Evolutionary conservation across 192 early-diverging fungal species (phyloP), one percentile per base, ranked within the genome.

Genomic region (Jimgerdemannia flammicorona): DNA sequence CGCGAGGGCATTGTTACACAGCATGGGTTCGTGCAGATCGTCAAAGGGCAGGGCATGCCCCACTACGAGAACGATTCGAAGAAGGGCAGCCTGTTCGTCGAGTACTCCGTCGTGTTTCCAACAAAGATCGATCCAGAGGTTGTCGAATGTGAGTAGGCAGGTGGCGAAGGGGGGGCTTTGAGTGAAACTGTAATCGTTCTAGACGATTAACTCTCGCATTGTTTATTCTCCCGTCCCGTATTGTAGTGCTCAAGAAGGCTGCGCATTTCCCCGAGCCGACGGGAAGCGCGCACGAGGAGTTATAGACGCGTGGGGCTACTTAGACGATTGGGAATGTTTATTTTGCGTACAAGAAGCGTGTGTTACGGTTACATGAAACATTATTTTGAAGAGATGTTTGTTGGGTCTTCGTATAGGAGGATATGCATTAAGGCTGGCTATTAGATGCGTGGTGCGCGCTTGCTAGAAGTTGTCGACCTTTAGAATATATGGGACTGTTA

Each of bases 1-100:
- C 86, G 91, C 78, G 79, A 73, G 72, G 70, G 79, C 9, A 54
- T 70, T 6, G 83, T 85, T 4, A 88, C 92, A 11, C 88, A 85
- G 41, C 84, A 85, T 75, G 95, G 94, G 4, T 94, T 89, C 81
- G 90, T 98, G 1, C 91, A 98, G 79, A 84, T 77, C 65, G 82
- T 99, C 44, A 77, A 85, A 49, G 93, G 91, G 14, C 86, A 95
- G 78, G 96, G 95, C n/a, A 98, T 99, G 96, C 97, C 98, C 7
- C 76, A 83, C 41, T 81, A 88, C 69, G 81, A 88, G 49, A 82
- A 81, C 40, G 76, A 85, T 6, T 79, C 83, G 14, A 86, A 94
- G 67, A 78, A 86, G 39, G 95, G 95, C 29, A 88, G 95, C 72
- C 75, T 99, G 64, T 98, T 87, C 82, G 90, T 98, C 42, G 92